Conservation (phyloP, 179 eudicot species). For the Carnegiea gigantea region DNA sequence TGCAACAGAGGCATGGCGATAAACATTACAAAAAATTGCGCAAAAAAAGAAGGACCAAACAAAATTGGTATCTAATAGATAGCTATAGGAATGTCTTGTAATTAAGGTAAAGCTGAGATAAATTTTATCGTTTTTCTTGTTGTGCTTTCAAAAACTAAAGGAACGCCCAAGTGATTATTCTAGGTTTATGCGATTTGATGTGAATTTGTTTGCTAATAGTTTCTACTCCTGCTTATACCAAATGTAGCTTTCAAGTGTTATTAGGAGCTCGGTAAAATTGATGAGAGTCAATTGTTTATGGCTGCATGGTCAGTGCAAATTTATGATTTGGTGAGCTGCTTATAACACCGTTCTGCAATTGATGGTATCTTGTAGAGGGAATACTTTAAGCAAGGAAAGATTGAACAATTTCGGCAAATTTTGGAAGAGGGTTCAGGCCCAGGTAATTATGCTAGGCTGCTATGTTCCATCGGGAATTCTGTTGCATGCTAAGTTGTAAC, state of each 20-base stretch:
- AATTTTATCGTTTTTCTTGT: neutral
- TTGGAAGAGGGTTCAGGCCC: conserved; percentile 94
- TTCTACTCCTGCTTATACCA: neutral
- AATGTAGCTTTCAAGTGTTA: neutral
- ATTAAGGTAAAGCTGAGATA: neutral
- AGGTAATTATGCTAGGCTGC: conserved; percentile 40
- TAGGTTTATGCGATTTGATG: neutral
- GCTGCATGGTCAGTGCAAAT: neutral
- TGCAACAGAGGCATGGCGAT: neutral
- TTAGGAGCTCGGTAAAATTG: neutral
- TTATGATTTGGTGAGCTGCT: neutral
- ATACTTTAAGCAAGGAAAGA: conserved; percentile 93
- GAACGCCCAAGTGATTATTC: neutral
- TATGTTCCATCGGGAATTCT: neutral
- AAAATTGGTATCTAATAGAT: neutral
- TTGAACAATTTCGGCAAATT: conserved; percentile 82
- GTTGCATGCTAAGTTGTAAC: neutral
- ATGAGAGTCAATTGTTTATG: conserved; percentile 1
- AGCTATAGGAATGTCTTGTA: neutral
- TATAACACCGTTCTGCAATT: neutral
- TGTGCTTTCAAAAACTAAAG: neutral
- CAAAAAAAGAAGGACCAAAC: neutral
- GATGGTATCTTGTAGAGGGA: conserved; percentile 69
- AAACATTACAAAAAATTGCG: neutral
- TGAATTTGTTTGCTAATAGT: neutral